Conservation (phyloP, 208 protist genomes). For the Trypanosoma congolense region DNA sequence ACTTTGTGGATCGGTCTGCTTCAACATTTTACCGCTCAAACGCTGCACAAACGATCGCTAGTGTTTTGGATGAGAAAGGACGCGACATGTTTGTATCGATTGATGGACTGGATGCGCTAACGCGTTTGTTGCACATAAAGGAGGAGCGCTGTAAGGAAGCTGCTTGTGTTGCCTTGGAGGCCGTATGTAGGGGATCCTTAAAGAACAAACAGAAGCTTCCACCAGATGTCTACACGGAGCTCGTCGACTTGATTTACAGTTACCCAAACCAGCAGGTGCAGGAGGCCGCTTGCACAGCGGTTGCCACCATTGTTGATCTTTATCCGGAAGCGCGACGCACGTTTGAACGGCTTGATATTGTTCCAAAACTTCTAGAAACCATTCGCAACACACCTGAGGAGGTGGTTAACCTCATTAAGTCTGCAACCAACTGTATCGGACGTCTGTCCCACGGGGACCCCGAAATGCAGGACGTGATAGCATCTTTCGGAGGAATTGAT, state of each 20-base stretch:
- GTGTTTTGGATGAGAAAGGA: conserved; percentile 82
- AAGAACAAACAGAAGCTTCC: conserved; percentile 66
- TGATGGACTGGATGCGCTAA: conserved; percentile 71
- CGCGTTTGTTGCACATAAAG: conserved; percentile 66
- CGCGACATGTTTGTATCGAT: conserved; percentile 49
- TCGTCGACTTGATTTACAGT: conserved; percentile 81
- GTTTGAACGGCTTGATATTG: conserved; percentile 70
- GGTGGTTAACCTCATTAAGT: conserved; percentile 85
- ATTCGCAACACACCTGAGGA: conserved; percentile 81
- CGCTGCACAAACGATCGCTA: conserved; percentile 84
- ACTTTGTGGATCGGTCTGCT: conserved; percentile 75
- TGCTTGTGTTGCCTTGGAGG: conserved; percentile 82
- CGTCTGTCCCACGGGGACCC: conserved; percentile 80
- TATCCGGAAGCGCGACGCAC: conserved; percentile 49
- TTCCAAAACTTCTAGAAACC: conserved; percentile 82
- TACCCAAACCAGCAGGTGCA: conserved; percentile 90
- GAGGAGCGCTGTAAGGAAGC: conserved; percentile 90
- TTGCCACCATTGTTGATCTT: conserved; percentile 80
- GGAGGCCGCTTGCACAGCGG: conserved; percentile 79
- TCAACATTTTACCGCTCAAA: conserved; percentile 85
- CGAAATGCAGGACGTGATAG: conserved; percentile 72
- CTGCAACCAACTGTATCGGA: conserved; percentile 83
- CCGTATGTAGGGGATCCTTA: conserved; percentile 65
- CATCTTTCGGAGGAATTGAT: conserved; percentile 72
- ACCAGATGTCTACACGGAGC: conserved; percentile 49